phyloP scores from a whole-genome alignment of 1,284 basidiomycete species.

The Leucoagaricus sp. region DNA sequence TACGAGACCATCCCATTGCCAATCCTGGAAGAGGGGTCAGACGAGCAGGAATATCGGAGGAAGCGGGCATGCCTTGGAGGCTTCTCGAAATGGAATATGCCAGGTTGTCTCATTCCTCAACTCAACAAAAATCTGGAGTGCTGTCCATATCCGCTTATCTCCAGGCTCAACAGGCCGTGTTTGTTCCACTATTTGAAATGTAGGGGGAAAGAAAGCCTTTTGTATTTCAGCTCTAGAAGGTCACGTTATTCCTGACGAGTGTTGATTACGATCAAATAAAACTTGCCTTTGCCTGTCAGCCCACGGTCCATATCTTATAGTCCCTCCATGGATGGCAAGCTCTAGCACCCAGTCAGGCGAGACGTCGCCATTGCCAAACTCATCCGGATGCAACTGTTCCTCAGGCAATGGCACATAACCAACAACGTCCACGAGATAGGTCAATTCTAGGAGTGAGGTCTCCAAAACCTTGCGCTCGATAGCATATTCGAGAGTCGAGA shows the following conservation, averaged over 20 bases:
- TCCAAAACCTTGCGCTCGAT: constrained; percentile 84
- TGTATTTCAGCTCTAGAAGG: constrained; percentile 71
- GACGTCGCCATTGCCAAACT: constrained; percentile 84
- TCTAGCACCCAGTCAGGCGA: constrained; percentile 94
- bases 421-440: constrained; percentile 82
- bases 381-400: constrained; percentile 25
- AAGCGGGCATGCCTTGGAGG: constrained; percentile 62
- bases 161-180: constrained; percentile 67
- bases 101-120: constrained; percentile 76
- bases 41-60: background rate
- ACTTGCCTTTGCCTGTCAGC: constrained; percentile 83
- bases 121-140: constrained; percentile 78
- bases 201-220: constrained; percentile 77
- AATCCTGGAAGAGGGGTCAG: constrained; percentile 52
- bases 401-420: constrained; percentile 56
- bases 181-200: constrained; percentile 65
- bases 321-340: constrained; percentile 73
- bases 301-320: constrained; percentile 90
- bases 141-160: constrained; percentile 80
- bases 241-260: background rate
- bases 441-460: constrained; percentile 71
- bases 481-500: constrained; percentile 75
- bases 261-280: background rate
- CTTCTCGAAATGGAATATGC: constrained; percentile 84
- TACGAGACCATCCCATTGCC: constrained; percentile 76